A percentile compares a stretch with the other conserved stretches of the same genome.
These are phyloP conservation scores for Venturiaceae sp. DNA, from an alignment of 2,329 filamentous ascomycete genomes.

Conservation along the genomic window DNA sequence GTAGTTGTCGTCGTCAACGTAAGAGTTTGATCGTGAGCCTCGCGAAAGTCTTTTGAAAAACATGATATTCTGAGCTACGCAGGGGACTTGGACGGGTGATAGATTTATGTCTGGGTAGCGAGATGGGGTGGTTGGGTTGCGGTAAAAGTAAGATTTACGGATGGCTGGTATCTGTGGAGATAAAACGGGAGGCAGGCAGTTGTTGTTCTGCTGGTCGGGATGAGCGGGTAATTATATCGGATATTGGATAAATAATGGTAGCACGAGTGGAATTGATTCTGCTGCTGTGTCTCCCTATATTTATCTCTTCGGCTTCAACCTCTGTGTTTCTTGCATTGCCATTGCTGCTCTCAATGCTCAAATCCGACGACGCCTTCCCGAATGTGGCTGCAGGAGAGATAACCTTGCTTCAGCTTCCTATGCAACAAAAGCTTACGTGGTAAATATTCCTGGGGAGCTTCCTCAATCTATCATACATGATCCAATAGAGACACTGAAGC, in stretches of 20 bases:
- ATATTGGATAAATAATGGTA: not conserved
- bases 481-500: no score
- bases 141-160: not conserved
- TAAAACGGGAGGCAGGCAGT: not conserved
- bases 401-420: no score
- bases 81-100: not conserved
- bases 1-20: slow-evolving; percentile 10
- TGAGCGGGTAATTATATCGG: not conserved
- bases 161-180: slow-evolving; percentile 1
- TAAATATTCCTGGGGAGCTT: no score
- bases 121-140: not conserved
- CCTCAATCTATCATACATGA: no score
- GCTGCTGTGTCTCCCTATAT: not conserved
- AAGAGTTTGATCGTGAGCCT: slow-evolving; percentile 9
- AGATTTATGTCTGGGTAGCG: not conserved
- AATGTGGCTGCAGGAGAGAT: no score
- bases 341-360: no score
- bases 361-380: no score
- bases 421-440: no score
- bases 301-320: not conserved
- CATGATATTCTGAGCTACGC: slow-evolving; percentile 1
- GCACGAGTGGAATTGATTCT: not conserved
- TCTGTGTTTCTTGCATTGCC: no score
- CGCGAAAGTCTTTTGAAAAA: slow-evolving; percentile 12
- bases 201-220: not conserved